Base-by-base conservation (phyloP, 225 moss, liverwort and hornwort species). In the Polytrichum formosum region DNA sequence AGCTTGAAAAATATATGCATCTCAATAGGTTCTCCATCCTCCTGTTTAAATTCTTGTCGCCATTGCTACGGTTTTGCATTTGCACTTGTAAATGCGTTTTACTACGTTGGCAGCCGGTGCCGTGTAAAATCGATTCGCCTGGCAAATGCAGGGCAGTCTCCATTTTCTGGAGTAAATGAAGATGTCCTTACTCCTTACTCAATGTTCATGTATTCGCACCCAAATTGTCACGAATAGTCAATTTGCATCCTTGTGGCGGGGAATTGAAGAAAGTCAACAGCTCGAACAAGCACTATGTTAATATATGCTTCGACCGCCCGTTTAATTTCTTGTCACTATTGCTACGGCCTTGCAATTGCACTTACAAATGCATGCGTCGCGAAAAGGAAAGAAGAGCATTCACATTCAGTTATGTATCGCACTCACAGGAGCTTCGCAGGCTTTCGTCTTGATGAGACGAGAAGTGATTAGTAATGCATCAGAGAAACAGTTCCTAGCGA, bases 311-410 rank as follows among this genome's bases (percentile, higher is more conserved):
- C 21, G 6, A 21, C 21, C 9, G 21, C 7, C 4, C 21, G 60
- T 72, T 5, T 88, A 85, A 67, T 67, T 81, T 21, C 61, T 77
- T 7, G 88, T 83, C 21, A 80, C 88, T 18, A 67, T 88, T 21
- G 80, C 82, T 1, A 82, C 80, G 85, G 13, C 37, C 10, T 13
- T 37, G 37, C 37, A 13, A 10, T 37, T 37, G 37, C 13, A 37
- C 2, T 37, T 37, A 3, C 13, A 13, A 37, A 37, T 37, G 10
- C 13, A 37, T 25, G 37, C 13, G 13, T 37, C 13, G 37, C 13
- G 37, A 4, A 37, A 37, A 23, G 37, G 37, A 37, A 13, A 37
- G 37, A 10, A 13, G 37, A 37, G 37, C 37, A 37, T 37, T 10
- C 1, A 37, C 37, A 13, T 37, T 37, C 37, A 13, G 37, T 10